A percentile compares a stretch with the other conserved stretches of the same genome.
phyloP scores from a whole-genome alignment of 169 alveolate species.

The Perkinsus olseni region DNA sequence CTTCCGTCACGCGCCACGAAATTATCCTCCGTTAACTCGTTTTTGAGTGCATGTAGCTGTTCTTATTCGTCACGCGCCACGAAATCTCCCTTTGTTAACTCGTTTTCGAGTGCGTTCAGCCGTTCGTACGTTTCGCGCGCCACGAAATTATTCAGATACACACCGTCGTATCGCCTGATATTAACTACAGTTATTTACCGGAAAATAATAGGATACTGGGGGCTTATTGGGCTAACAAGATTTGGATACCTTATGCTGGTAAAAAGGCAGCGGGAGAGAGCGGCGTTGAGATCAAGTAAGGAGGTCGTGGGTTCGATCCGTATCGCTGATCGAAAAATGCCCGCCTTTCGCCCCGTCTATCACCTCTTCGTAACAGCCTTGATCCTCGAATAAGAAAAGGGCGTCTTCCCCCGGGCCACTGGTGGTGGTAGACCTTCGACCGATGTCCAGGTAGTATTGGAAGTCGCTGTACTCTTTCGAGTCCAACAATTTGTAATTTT shows the following conservation, averaged over 20 bases:
- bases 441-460: background rate
- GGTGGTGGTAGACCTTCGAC: background rate
- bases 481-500: background rate
- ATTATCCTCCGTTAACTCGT: too few species aligned
- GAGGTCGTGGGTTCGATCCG: background rate
- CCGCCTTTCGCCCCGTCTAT: background rate
- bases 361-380: background rate
- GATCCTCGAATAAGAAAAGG: background rate
- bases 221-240: background rate
- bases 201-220: background rate
- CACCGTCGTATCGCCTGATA: background rate
- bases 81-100: too few species aligned
- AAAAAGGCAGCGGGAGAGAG: background rate
- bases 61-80: too few species aligned
- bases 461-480: background rate
- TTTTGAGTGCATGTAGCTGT: too few species aligned
- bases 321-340: background rate
- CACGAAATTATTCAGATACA: background rate
- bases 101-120: too few species aligned
- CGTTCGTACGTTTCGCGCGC: too few species aligned
- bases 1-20: background rate
- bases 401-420: background rate
- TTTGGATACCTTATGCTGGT: background rate
- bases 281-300: background rate
- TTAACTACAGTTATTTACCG: background rate